Conservation (phyloP, 345 rosid species). For the Rhodomyrtus tomentosa region DNA sequence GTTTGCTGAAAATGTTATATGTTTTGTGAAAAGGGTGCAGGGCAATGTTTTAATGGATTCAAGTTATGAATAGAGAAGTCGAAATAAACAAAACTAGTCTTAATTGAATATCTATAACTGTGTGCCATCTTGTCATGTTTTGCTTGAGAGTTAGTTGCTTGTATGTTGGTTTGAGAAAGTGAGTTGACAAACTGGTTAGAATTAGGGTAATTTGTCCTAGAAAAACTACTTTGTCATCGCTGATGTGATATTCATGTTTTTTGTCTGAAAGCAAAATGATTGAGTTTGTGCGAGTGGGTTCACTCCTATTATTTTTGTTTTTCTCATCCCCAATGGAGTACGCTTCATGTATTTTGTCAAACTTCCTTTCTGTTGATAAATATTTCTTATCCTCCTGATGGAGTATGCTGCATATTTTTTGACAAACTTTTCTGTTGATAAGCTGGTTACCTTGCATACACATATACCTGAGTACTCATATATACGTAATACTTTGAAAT, state of each 20-base stretch:
- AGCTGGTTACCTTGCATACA: neutral
- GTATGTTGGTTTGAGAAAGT: neutral
- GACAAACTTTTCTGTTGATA: neutral
- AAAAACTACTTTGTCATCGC: neutral
- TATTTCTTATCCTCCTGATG: neutral
- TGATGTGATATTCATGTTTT: neutral
- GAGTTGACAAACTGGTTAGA: neutral
- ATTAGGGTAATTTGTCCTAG: neutral
- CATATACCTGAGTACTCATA: neutral
- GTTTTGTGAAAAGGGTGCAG: neutral
- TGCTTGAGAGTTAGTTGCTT: neutral
- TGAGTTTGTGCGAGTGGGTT: neutral
- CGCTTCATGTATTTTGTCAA: neutral
- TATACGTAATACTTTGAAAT: neutral
- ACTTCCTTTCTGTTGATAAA: neutral
- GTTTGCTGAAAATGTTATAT: neutral
- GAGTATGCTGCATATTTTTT: neutral
- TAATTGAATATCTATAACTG: neutral
- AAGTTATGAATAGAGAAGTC: neutral
- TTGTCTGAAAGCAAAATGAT: neutral
- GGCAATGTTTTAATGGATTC: neutral
- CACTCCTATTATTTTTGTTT: neutral
- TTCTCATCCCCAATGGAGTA: neutral
- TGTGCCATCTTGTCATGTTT: neutral
- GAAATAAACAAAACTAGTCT: neutral